These are phyloP conservation scores for Gaertneriomyces sp. DNA, from an alignment of 192 early-diverging fungal species.

Conservation along the genomic window DNA sequence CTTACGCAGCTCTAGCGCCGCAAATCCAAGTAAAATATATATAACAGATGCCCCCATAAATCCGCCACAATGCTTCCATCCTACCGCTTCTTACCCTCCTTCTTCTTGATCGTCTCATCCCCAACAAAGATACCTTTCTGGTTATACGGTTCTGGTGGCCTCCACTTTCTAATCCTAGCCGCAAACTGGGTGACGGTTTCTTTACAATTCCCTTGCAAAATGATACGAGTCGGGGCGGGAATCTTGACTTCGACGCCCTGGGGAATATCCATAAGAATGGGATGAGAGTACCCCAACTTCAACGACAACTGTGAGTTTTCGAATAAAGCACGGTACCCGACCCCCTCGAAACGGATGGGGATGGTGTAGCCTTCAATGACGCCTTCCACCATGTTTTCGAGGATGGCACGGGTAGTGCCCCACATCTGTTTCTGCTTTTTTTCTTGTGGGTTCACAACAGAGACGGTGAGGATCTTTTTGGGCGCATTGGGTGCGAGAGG, in stretches of 20 bases:
- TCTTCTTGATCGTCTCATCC: conserved; percentile 98
- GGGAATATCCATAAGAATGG: conserved; percentile 75
- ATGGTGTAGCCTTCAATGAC: conserved; percentile 86
- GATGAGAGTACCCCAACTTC: conserved; percentile 87
- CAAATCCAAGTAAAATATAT: not conserved
- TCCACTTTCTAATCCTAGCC: conserved; percentile 82
- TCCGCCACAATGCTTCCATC: not conserved
- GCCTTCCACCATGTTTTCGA: conserved; percentile 80
- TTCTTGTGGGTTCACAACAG: conserved; percentile 55
- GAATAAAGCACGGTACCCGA: conserved; percentile 87
- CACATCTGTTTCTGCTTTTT: conserved; percentile 88
- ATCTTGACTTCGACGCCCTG: conserved; percentile 68
- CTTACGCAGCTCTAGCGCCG: too few species aligned
- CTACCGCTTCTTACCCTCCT: conserved; percentile 88
- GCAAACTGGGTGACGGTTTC: conserved; percentile 86
- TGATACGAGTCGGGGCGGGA: conserved; percentile 78
- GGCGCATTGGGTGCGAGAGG: conserved; percentile 10
- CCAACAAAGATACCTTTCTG: conserved; percentile 99
- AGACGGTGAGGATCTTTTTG: conserved; percentile 33
- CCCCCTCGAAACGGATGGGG: conserved; percentile 82
- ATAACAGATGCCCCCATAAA: not conserved
- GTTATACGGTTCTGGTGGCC: conserved; percentile 97
- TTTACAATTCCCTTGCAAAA: conserved; percentile 76
- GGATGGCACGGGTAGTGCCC: conserved; percentile 91
- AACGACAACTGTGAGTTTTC: conserved; percentile 68